Evolutionary conservation across 441 rosid species (phyloP).

Genomic region (Mallotus japonicus): DNA sequence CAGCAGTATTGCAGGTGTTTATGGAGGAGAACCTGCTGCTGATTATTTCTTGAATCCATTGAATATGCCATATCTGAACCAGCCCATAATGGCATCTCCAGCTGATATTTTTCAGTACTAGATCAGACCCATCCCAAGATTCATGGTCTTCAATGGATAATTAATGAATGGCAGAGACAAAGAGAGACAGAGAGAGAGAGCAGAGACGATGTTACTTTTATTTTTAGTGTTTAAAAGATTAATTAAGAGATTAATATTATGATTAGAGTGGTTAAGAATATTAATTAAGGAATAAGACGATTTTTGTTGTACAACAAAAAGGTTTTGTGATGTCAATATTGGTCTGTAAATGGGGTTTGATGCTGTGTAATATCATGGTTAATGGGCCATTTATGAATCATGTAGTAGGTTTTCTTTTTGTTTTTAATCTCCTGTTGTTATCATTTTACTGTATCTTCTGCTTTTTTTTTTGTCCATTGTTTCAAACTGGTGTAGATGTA

Average conservation of each 20-base stretch:
- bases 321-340: not conserved
- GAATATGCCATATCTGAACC: constrained; percentile 45
- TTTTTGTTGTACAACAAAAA: not conserved
- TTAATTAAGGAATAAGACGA: constrained; percentile 18
- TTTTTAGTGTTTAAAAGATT: not conserved
- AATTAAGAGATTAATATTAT: not conserved
- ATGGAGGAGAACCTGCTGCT: constrained; percentile 37
- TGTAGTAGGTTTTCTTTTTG: not conserved
- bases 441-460: not conserved
- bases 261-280: constrained; percentile 3
- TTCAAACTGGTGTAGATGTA: not conserved
- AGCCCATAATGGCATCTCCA: constrained; percentile 68
- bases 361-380: not conserved
- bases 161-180: not conserved
- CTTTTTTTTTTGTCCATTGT: not conserved
- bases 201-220: not conserved
- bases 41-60: constrained; percentile 49
- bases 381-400: not conserved
- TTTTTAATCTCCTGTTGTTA: not conserved
- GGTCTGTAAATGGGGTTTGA: constrained; percentile 24
- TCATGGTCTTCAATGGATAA: too few species aligned
- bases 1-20: constrained; percentile 5
- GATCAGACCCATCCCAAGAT: not conserved
- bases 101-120: constrained; percentile 48
- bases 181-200: constrained; percentile 6